Evolutionary conservation across 345 rosid genomes (phyloP), one percentile per base, ranked within the genome.

Genomic region (Salix dunnii): DNA sequence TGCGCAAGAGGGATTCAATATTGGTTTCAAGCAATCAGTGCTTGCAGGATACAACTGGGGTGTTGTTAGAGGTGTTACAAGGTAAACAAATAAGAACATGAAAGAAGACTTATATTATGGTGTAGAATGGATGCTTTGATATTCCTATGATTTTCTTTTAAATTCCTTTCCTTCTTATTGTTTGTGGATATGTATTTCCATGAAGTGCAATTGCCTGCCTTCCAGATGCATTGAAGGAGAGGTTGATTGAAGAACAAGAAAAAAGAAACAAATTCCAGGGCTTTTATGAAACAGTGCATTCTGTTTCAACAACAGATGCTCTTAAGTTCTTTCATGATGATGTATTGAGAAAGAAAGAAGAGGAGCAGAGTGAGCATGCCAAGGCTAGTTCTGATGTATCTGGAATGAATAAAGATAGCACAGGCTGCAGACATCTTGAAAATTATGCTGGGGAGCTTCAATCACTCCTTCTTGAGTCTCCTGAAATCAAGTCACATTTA

Each of bases 1-100:
- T 79, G 88, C 94, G 5, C 96, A 93, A 48, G 88, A 89, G 77
- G 99, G 99, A 71, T 95, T 90, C 73, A 90, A 91, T 84, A 35
- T 78, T 61, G 98, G 97, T 68, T 90, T 88, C 76, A 90, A 87
- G 77, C 86, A 90, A 66, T 93, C 99, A 17, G 88, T 90, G 76
- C 70, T 66, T 38, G 49, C 28, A 16, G 98, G 98, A 30, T 84
- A 84, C 90, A 88, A 88, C 71, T 93, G 87, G 91, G 99, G 99
- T 70, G 36, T 80, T 73, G 88, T 86, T 67, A 89, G 90, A 88
- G 99, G 99, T 67, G 82, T 93, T 79, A 81, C 93, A 67, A 91
- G 96, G 96, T 93, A 84, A 69, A 64, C 7, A 76, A 71, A 23
- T 49, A 35, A 70, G 63, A 58, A 13, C 18, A 33, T 2, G 28